A percentile compares a stretch with the other conserved stretches of the same genome.
Conservation (phyloP, 1,284 basidiomycete genomes). For the Austroboletus novae-zelandiae region DNA sequence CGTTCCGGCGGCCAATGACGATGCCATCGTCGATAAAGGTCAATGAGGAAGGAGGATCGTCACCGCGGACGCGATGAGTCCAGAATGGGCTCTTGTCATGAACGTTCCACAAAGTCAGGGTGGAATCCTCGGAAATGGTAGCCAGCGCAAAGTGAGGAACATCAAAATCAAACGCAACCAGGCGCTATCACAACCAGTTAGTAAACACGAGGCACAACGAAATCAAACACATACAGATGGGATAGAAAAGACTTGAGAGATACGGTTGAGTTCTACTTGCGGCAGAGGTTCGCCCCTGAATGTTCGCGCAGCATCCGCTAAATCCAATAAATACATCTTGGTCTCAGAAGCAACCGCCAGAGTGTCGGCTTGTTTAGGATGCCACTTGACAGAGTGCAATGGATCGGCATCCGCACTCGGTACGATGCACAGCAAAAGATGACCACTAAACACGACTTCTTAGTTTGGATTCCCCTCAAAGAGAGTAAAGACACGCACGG, state of each 20-base stretch:
- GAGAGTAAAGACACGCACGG: constrained; percentile 52
- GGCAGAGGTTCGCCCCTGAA: constrained; percentile 61
- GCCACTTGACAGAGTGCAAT: constrained; percentile 79
- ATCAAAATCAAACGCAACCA: constrained; percentile 81
- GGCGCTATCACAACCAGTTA: constrained; percentile 45
- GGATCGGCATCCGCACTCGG: constrained; percentile 57
- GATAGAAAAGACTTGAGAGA: constrained; percentile 63
- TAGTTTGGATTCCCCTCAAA: constrained; percentile 7
- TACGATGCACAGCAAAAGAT: constrained; percentile 66
- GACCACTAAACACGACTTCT: constrained; percentile 46
- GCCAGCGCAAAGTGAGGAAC: constrained; percentile 68
- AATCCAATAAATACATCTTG: constrained; percentile 70
- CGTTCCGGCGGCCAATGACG: constrained; percentile 75
- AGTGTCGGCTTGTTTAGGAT: constrained; percentile 71
- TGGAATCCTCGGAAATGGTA: constrained; percentile 77
- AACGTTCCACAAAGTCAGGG: constrained; percentile 74
- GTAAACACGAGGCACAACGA: not conserved
- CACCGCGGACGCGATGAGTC: constrained; percentile 69
- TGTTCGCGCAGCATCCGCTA: constrained; percentile 54
- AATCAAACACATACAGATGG: constrained; percentile 52
- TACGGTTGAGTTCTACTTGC: constrained; percentile 62
- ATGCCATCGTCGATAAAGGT: constrained; percentile 78
- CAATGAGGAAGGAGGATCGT: constrained; percentile 74
- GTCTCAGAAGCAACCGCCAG: constrained; percentile 74
- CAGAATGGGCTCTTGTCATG: constrained; percentile 71